These are phyloP conservation scores for Mycena amicta DNA, from an alignment of 768 basidiomycete genomes.

Conservation along the genomic window DNA sequence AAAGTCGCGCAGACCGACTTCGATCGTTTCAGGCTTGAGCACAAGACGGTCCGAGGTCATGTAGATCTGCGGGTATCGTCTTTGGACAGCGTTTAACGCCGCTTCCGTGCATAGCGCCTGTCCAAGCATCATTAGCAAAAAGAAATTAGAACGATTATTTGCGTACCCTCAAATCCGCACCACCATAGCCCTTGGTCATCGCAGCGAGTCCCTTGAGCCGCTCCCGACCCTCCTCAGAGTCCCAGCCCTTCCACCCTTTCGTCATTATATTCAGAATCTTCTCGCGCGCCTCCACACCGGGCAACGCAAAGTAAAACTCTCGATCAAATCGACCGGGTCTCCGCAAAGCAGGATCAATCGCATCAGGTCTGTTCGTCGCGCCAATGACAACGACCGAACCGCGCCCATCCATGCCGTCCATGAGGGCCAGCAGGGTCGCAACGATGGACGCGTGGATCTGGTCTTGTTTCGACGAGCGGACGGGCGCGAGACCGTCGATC, in stretches of 20 bases:
- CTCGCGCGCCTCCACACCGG: constrained; percentile 79
- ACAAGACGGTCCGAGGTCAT: constrained; percentile 84
- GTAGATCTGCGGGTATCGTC: constrained; percentile 97
- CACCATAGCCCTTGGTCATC: constrained; percentile 96
- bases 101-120: constrained; percentile 97
- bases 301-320: constrained; percentile 97
- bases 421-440: constrained; percentile 90
- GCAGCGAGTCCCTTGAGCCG: constrained; percentile 66
- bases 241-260: constrained; percentile 85
- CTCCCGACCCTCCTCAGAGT: constrained; percentile 38
- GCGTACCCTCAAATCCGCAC: constrained; percentile 91
- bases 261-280: constrained; percentile 93
- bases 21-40: constrained; percentile 83
- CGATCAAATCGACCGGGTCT: constrained; percentile 95
- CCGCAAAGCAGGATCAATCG: constrained; percentile 94
- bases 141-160: constrained; percentile 6
- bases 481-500: constrained; percentile 97
- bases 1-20: constrained; percentile 86
- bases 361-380: constrained; percentile 96
- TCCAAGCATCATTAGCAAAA: constrained; percentile 4
- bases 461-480: constrained; percentile 97
- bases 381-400: constrained; percentile 98
- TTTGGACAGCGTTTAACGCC: constrained; percentile 92
- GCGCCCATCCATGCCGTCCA: constrained; percentile 99
- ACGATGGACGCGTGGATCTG: constrained; percentile 99